These are phyloP conservation scores for Nitzschia sp. DNA, from an alignment of 108 stramenopile species.

Conservation along the genomic window DNA sequence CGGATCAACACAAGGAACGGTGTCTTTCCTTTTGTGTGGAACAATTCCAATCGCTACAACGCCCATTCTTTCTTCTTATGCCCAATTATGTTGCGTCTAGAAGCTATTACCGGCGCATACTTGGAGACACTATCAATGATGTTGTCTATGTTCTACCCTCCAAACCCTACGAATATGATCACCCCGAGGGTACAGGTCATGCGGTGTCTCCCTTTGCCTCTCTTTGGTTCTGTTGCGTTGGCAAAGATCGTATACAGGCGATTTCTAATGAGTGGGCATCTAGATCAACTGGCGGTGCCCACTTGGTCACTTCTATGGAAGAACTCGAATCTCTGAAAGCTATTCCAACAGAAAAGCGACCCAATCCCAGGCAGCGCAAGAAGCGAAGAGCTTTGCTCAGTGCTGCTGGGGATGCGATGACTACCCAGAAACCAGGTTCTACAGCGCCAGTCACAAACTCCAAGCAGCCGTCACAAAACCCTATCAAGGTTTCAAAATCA, in stretches of 20 bases:
- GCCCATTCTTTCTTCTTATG: slow-evolving; percentile 82
- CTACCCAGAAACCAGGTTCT: not conserved
- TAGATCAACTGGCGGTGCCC: not conserved
- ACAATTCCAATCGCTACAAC: slow-evolving; percentile 27
- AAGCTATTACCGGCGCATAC: slow-evolving; percentile 57
- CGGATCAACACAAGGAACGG: slow-evolving; percentile 79
- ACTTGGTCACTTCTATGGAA: slow-evolving; percentile 41
- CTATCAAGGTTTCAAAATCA: not conserved
- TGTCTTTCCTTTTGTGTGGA: slow-evolving; percentile 68
- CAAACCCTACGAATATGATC: slow-evolving; percentile 70
- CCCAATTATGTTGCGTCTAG: slow-evolving; percentile 83
- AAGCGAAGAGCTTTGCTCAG: slow-evolving; percentile 34
- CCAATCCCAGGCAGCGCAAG: slow-evolving; percentile 73
- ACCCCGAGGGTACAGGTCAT: slow-evolving; percentile 86
- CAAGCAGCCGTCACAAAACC: not conserved
- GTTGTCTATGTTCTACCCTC: slow-evolving; percentile 64
- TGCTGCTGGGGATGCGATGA: not conserved
- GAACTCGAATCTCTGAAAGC: slow-evolving; percentile 49
- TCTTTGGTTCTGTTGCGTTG: slow-evolving; percentile 81
- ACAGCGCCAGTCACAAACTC: not conserved
- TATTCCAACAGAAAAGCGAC: slow-evolving; percentile 62
- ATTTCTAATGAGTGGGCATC: too few species aligned
- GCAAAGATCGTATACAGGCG: slow-evolving; percentile 5
- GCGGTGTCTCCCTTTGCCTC: slow-evolving; percentile 72
- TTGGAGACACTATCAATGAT: slow-evolving; percentile 36